phyloP scores from a whole-genome alignment of 495 filamentous ascomycete genomes.

The Penicillium manginii region DNA sequence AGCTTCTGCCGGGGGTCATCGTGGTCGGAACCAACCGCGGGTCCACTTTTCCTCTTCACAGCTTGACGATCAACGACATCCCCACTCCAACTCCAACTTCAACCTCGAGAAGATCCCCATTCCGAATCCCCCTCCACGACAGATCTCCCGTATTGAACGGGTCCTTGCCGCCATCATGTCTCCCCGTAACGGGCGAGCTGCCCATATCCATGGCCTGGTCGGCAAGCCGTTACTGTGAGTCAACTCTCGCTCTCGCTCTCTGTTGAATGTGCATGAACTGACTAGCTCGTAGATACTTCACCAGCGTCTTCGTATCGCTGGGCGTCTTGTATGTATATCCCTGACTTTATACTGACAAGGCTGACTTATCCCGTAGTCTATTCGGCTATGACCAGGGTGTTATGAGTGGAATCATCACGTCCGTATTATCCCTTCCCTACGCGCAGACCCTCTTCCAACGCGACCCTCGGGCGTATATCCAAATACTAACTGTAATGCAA shows the following conservation, averaged over 20 bases:
- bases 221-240: conserved; percentile 91
- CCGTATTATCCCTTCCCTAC: conserved; percentile 38
- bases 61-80: conserved; percentile 34
- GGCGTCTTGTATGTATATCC: conserved; percentile 68
- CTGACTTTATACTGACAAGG: not conserved
- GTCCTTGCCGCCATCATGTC: conserved; percentile 83
- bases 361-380: conserved; percentile 38
- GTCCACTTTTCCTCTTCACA: conserved; percentile 50
- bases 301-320: conserved; percentile 95
- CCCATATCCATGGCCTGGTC: conserved; percentile 83
- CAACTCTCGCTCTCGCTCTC: not conserved
- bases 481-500: not conserved
- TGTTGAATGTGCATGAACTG: conserved; percentile 16
- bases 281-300: conserved; percentile 77
- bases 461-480: not conserved
- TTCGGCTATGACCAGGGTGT: conserved; percentile 99
- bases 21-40: conserved; percentile 41
- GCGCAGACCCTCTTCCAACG: conserved; percentile 2
- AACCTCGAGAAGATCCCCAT: conserved; percentile 80
- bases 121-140: conserved; percentile 66
- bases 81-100: conserved; percentile 41
- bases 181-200: conserved; percentile 64
- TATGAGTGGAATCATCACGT: conserved; percentile 99
- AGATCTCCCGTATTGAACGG: conserved; percentile 65
- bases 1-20: conserved; percentile 36